Percentiles rank a stretch among this genome's conserved stretches.
Conservation (phyloP, 106 monocot species). For the Platanthera guangdongensis region DNA sequence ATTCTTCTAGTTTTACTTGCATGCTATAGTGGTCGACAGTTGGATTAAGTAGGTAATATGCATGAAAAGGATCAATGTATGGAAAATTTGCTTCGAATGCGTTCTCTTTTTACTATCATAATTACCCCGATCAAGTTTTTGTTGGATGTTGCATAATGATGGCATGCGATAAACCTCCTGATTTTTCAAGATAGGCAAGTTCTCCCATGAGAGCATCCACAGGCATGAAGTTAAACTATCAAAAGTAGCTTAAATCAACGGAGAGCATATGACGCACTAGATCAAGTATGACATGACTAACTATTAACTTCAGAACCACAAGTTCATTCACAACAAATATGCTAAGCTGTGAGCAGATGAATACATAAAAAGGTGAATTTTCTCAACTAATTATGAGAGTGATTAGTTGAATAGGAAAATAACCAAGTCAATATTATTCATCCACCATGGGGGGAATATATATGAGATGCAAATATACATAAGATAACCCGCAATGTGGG, state of each 20-base stretch:
- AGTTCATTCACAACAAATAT: neutral
- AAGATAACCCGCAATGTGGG: too few relatives aligned
- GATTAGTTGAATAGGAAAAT: too few relatives aligned
- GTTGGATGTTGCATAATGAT: constrained; percentile 45
- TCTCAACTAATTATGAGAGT: neutral
- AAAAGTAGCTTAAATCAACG: neutral
- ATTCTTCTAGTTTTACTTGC: too few relatives aligned
- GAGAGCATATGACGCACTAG: neutral
- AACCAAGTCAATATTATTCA: too few relatives aligned
- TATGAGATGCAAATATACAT: too few relatives aligned
- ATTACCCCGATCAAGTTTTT: constrained; percentile 33
- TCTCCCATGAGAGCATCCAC: constrained; percentile 92
- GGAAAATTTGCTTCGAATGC: constrained; percentile 28
- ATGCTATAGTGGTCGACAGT: too few relatives aligned
- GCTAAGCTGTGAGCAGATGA: neutral
- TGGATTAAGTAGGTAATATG: constrained; percentile 76
- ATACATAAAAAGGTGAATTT: neutral
- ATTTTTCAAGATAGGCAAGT: constrained; percentile 53
- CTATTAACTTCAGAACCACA: neutral
- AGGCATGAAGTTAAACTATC: neutral
- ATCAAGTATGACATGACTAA: neutral
- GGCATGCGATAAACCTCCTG: constrained; percentile 96
- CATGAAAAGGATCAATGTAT: constrained; percentile 39
- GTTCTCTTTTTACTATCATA: constrained; percentile 6
- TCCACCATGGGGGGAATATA: too few relatives aligned